Conservation (phyloP, 1,284 basidiomycete species). For the Termitomyces sp. region DNA sequence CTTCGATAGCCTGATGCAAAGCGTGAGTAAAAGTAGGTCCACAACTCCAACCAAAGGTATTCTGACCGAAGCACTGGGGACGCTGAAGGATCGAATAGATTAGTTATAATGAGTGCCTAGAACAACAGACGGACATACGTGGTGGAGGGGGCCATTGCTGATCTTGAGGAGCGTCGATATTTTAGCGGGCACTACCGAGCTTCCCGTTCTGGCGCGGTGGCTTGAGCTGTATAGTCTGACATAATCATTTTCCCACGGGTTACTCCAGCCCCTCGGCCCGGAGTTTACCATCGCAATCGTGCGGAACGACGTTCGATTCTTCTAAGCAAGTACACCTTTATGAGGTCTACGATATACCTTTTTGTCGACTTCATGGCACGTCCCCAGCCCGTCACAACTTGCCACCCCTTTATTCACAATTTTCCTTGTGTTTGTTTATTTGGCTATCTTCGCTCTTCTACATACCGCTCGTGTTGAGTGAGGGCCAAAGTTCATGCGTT, state of each 20-base stretch:
- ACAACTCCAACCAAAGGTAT: background rate
- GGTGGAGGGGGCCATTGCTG: conserved; percentile 61
- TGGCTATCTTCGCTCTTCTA: too few relatives aligned
- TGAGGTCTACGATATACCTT: too few relatives aligned
- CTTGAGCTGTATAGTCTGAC: conserved; percentile 45
- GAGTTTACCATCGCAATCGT: too few relatives aligned
- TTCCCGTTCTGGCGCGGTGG: conserved; percentile 29
- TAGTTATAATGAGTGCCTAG: conserved; percentile 9
- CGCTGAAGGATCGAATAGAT: conserved; percentile 34
- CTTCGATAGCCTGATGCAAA: conserved; percentile 70
- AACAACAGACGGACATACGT: conserved; percentile 45
- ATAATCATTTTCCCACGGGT: conserved; percentile 31
- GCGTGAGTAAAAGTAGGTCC: conserved; percentile 9
- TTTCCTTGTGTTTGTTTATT: too few relatives aligned
- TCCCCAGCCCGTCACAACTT: too few relatives aligned
- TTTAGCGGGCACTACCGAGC: conserved; percentile 20
- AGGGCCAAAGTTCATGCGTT: too few relatives aligned
- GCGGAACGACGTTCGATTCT: too few relatives aligned
- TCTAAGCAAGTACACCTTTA: too few relatives aligned
- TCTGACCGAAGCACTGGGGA: conserved; percentile 70
- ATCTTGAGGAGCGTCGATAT: conserved; percentile 45
- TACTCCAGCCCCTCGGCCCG: background rate
- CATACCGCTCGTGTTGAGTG: too few relatives aligned
- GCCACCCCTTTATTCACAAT: too few relatives aligned
- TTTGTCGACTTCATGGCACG: too few relatives aligned